phyloP scores from a whole-genome alignment of 345 rosid genomes.

The Luvunga scandens region DNA sequence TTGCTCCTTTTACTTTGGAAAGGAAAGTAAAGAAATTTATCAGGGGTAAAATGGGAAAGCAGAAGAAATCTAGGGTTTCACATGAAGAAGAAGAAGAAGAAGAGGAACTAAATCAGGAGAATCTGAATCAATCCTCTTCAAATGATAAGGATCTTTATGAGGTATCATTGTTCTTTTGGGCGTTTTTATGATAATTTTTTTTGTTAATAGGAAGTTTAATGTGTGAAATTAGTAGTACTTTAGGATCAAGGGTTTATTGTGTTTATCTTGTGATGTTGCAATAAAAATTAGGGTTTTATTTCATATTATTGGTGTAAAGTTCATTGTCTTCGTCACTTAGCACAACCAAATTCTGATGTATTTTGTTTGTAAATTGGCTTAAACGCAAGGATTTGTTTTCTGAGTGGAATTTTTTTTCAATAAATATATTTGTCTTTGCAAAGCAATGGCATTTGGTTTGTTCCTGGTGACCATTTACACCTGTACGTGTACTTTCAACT shows the following conservation, averaged over 20 bases:
- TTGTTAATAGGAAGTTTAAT: neutral
- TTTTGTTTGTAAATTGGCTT: neutral
- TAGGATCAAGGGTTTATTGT: neutral
- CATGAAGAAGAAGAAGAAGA: conserved; percentile 23
- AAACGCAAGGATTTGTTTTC: no score
- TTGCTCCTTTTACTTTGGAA: neutral
- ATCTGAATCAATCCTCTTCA: conserved; percentile 18
- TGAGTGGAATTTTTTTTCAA: neutral
- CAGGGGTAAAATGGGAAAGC: conserved; percentile 50
- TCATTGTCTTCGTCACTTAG: neutral
- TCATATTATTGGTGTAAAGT: neutral
- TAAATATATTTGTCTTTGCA: neutral
- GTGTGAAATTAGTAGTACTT: neutral
- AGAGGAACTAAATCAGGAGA: conserved; percentile 27
- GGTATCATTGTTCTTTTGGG: conserved; percentile 24
- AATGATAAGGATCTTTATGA: conserved; percentile 50
- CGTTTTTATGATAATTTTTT: neutral
- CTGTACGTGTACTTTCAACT: neutral
- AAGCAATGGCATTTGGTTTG: neutral
- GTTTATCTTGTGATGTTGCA: neutral
- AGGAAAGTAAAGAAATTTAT: neutral
- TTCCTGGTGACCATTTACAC: neutral
- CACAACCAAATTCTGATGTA: neutral
- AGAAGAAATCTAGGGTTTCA: conserved; percentile 54
- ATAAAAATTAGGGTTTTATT: no score